These are phyloP conservation scores for Globisporangium solare DNA, from an alignment of 352 stramenopile genomes.

Conservation along the genomic window DNA sequence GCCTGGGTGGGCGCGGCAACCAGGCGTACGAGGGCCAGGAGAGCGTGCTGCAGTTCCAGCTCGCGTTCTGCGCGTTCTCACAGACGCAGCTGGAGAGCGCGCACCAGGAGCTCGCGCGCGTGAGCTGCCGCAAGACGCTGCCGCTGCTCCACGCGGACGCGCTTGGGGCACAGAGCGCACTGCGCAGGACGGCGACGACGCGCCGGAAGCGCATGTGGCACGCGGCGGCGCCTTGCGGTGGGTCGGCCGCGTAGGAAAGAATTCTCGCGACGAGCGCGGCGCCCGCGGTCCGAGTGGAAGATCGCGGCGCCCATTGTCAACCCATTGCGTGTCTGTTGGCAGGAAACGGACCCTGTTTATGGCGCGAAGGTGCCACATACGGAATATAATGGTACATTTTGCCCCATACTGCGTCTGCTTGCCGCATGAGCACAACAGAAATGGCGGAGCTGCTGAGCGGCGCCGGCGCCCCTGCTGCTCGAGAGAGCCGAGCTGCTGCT, in stretches of 20 bases:
- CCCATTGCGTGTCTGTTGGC: too few species aligned
- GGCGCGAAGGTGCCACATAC: too few species aligned
- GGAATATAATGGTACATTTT: too few species aligned
- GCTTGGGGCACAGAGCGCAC: neutral
- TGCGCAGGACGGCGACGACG: neutral
- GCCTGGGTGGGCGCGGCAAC: neutral
- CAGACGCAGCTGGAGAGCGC: constrained; percentile 10
- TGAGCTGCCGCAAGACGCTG: constrained; percentile 9
- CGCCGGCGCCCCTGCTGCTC: too few species aligned
- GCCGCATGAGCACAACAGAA: too few species aligned
- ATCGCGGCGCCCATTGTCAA: too few species aligned
- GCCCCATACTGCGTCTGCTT: too few species aligned
- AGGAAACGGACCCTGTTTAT: too few species aligned
- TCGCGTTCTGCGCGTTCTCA: constrained; percentile 26
- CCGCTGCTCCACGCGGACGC: constrained; percentile 13
- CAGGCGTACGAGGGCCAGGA: constrained; percentile 16
- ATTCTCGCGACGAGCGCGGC: too few species aligned
- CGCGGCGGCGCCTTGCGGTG: neutral
- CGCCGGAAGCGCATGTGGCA: neutral
- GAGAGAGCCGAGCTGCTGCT: neutral
- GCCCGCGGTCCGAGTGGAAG: neutral
- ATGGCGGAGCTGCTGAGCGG: too few species aligned
- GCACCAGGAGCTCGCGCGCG: constrained; percentile 3
- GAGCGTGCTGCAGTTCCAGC: constrained; percentile 24
- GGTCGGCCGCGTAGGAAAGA: neutral